Percentiles rank a stretch among this genome's conserved stretches.
phyloP scores from a whole-genome alignment of 1,284 basidiomycete genomes.

The Earliella scabrosa region DNA sequence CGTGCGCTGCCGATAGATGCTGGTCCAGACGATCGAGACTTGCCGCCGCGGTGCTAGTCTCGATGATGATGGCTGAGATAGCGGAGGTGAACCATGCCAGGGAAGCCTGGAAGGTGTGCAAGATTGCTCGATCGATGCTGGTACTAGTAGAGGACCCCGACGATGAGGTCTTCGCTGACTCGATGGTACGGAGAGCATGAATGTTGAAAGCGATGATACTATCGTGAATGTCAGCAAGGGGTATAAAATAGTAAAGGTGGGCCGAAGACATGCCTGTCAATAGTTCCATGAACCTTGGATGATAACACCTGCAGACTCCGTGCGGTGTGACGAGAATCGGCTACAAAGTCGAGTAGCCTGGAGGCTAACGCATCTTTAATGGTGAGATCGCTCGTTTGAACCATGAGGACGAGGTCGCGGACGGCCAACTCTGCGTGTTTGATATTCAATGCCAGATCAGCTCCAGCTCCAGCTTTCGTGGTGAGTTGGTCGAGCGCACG shows the following conservation, averaged over 20 bases:
- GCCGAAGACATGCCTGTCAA: not conserved
- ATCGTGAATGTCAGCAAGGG: not conserved
- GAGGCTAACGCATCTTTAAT: not conserved
- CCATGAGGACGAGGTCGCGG: slow-evolving; percentile 1
- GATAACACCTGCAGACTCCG: not conserved
- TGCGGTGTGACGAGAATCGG: not conserved
- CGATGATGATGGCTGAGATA: not conserved
- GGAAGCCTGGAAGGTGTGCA: not conserved
- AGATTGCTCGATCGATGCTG: not conserved
- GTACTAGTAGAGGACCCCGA: not conserved
- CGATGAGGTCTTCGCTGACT: not conserved
- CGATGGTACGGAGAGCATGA: not conserved
- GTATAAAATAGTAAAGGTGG: not conserved
- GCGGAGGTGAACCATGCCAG: not conserved
- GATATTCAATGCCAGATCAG: not conserved
- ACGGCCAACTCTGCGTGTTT: slow-evolving; percentile 3
- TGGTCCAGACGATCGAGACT: not conserved
- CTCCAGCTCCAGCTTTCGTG: not conserved
- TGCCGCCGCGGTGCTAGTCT: not conserved
- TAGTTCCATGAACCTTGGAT: not conserved
- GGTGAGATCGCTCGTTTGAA: slow-evolving; percentile 1
- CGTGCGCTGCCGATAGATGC: not conserved
- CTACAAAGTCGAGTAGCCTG: not conserved
- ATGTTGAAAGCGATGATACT: slow-evolving; percentile 5
- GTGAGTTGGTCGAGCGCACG: not conserved